These are phyloP conservation scores for Pseudogymnoascus sp. DNA, from an alignment of 2,329 filamentous ascomycete genomes.

Conservation along the genomic window DNA sequence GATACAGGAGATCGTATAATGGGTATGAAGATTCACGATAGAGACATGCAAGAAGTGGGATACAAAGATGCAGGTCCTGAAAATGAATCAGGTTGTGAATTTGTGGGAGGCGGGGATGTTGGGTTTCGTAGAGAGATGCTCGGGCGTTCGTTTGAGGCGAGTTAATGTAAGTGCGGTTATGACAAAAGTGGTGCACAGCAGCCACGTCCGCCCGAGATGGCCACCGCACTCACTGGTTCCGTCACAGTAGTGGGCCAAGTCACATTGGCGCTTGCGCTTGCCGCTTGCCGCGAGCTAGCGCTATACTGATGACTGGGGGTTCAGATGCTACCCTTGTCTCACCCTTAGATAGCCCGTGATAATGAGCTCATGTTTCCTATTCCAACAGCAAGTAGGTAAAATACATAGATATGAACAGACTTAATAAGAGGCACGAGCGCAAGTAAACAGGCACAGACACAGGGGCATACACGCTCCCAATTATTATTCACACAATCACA, in stretches of 20 bases:
- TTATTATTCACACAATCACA: not conserved
- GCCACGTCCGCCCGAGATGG: slow-evolving; percentile 5
- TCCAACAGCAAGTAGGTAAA: not conserved
- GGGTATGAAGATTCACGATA: not conserved
- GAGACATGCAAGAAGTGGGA: not conserved
- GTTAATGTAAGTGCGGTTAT: slow-evolving; percentile 7
- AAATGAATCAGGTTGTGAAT: not conserved
- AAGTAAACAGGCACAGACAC: not conserved
- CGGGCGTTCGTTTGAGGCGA: not conserved
- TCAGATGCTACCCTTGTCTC: not conserved
- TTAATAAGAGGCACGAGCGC: not conserved
- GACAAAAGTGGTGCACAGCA: slow-evolving; percentile 6
- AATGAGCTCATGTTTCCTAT: not conserved
- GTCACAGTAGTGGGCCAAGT: slow-evolving; percentile 7
- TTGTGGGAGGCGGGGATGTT: not conserved
- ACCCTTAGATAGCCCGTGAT: not conserved
- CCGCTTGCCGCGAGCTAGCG: not conserved
- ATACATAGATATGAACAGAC: not conserved
- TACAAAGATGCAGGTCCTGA: slow-evolving; percentile 2
- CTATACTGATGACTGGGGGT: not conserved
- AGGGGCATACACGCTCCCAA: not conserved
- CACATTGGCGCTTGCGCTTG: slow-evolving; percentile 1
- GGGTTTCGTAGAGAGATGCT: not conserved
- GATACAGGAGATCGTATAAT: not conserved
- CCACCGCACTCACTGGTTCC: slow-evolving; percentile 7